Conservation (phyloP, 2,329 filamentous ascomycete genomes). For the Exutisphaerella laricina region DNA sequence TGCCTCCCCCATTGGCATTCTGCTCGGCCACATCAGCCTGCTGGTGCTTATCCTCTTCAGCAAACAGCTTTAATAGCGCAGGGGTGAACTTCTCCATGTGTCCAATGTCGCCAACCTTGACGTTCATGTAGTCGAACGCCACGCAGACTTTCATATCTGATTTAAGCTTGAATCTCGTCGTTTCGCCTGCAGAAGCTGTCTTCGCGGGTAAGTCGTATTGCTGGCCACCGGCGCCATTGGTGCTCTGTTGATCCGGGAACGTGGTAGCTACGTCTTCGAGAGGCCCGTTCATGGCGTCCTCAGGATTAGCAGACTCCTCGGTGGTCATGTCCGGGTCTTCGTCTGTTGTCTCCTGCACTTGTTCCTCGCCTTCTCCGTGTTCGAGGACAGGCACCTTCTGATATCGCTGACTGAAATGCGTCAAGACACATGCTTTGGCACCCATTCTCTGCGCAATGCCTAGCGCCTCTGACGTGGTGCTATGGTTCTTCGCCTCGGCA, state of each 20-base stretch:
- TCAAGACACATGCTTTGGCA: conserved; percentile 74
- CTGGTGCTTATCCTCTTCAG: conserved; percentile 35
- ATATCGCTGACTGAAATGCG: conserved; percentile 94
- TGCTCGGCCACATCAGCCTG: conserved; percentile 9
- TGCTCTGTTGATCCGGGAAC: conserved; percentile 17
- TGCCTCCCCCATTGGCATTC: conserved; percentile 10
- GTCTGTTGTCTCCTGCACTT: conserved; percentile 18
- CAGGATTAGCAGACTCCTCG: conserved; percentile 15
- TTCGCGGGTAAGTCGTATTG: conserved; percentile 21
- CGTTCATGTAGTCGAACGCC: conserved; percentile 74
- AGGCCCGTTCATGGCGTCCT: conserved; percentile 25
- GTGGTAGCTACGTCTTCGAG: conserved; percentile 24
- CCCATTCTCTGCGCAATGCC: conserved; percentile 70
- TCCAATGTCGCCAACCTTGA: conserved; percentile 64
- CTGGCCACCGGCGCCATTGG: conserved; percentile 12
- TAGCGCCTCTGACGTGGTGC: conserved; percentile 80
- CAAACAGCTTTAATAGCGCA: conserved; percentile 54
- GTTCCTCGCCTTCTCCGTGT: conserved; percentile 30
- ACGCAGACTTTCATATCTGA: conserved; percentile 61
- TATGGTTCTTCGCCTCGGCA: conserved; percentile 83
- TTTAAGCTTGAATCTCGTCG: conserved; percentile 35
- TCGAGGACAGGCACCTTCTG: conserved; percentile 62
- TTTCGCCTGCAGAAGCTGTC: conserved; percentile 8
- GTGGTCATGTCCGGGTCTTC: conserved; percentile 11
- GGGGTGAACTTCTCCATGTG: conserved; percentile 59